Evolutionary conservation across 2,329 filamentous ascomycete genomes (phyloP), one percentile per base, ranked within the genome.

Genomic region (Botrytis paeoniae): DNA sequence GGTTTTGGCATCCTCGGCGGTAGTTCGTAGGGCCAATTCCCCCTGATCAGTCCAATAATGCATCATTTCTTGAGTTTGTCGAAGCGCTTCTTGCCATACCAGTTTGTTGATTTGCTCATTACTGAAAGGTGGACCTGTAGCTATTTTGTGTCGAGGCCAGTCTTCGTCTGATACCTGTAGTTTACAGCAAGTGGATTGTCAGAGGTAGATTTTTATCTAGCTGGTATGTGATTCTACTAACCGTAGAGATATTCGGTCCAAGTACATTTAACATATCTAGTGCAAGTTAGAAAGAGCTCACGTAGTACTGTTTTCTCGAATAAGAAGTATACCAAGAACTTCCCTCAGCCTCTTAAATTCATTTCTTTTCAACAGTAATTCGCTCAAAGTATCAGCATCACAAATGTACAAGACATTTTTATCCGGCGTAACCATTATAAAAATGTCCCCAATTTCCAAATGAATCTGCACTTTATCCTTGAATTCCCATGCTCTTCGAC

Each of bases 281-380:
- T 1, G 4, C 9, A 1, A 54, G 25, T n/a, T 7, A 54, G 51
- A 5, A 54, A 29, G 48, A 54, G 25, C 48, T 54, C 20, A 5
- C 12, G 2, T n/a, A 25, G 12, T 1, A 6, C 10, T 54, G 12
- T 16, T 0, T 7, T 3, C 51, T 0, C 16, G n/a, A 16, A 4
- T 29, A 64, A n/a, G n/a, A n/a, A 6, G 54, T 45, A 4, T 8
- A 66, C 64, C 64, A 10, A 66, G 48, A 22, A 29, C 29, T 16
- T 37, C 64, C 8, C 22, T 14, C 3, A 45, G 64, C 35, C 45
- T 48, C n/a, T n/a, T 48, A 5, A 66, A 66, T 14, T 66, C 29
- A 39, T 51, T 37, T 18, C 64, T 4, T 14, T 45, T 48, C 18
- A 6, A 7, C 9, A 66, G 10, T 12, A 66, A 9, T 4, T 66